phyloP scores from a whole-genome alignment of 2,329 filamentous ascomycete genomes.

The Colletotrichum limetticola region DNA sequence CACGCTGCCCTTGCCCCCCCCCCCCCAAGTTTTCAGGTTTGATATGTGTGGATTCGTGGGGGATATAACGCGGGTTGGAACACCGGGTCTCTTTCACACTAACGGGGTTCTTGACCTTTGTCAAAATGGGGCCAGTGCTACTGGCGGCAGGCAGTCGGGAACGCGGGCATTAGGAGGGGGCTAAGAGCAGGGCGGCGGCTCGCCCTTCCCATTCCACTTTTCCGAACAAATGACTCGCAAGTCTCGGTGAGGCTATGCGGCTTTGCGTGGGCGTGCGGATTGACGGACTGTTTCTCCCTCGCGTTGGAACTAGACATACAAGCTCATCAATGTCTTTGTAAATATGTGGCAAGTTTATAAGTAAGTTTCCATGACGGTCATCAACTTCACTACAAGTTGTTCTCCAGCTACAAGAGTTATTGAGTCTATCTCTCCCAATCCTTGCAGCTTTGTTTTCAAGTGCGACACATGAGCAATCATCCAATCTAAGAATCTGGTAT shows the following conservation, averaged over 20 bases:
- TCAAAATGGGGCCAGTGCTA: background rate
- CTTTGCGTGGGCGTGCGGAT: background rate
- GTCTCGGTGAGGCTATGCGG: background rate
- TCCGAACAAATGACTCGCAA: background rate
- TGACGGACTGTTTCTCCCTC: background rate
- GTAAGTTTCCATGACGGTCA: background rate
- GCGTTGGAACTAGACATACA: background rate
- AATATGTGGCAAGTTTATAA: background rate
- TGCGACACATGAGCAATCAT: too few species aligned
- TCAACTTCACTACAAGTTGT: too few species aligned
- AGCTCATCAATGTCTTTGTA: background rate
- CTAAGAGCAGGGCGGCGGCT: background rate
- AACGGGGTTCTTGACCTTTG: background rate
- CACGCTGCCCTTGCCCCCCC: background rate
- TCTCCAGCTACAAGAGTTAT: too few species aligned
- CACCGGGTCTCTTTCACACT: background rate
- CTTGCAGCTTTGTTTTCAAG: too few species aligned
- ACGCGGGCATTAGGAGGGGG: background rate
- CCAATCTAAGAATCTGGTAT: too few species aligned
- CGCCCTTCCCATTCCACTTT: background rate
- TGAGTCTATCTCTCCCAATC: too few species aligned
- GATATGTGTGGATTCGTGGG: background rate
- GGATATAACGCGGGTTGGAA: background rate
- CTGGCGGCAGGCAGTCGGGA: background rate
- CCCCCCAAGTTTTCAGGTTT: background rate